These are phyloP conservation scores for Boletus eberwhitei DNA, from an alignment of 768 basidiomycete genomes.

Conservation along the genomic window DNA sequence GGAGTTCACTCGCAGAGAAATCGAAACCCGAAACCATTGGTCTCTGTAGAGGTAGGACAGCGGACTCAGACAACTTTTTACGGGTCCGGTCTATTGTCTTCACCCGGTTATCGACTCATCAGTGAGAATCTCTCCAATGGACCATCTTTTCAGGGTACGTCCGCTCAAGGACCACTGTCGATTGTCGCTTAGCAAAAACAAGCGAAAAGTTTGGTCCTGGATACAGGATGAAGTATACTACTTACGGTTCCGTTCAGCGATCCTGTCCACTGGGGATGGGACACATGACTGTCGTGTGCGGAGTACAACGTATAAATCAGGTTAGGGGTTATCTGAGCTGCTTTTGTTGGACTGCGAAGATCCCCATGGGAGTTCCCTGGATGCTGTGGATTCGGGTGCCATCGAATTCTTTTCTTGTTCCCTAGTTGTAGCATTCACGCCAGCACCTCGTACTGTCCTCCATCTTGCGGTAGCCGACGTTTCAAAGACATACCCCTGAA, in stretches of 20 bases:
- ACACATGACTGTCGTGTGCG: background rate
- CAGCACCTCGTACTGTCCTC: background rate
- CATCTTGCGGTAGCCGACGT: background rate
- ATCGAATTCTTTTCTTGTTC: background rate
- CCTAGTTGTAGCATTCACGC: background rate
- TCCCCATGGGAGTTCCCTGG: background rate
- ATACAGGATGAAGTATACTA: background rate
- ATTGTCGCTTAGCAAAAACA: background rate
- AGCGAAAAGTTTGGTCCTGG: background rate
- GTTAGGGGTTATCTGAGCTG: background rate
- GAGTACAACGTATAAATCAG: background rate
- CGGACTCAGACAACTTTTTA: background rate
- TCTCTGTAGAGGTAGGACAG: background rate
- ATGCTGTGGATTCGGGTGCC: conserved; percentile 2
- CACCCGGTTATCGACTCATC: background rate
- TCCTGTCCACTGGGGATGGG: background rate
- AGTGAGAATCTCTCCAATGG: background rate
- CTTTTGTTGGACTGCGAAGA: conserved; percentile 8
- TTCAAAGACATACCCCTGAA: background rate
- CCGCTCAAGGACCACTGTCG: background rate
- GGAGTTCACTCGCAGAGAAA: background rate
- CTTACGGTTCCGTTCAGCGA: no score
- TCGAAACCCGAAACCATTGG: background rate
- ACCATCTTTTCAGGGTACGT: background rate
- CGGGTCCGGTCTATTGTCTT: background rate